A percentile compares a stretch with the other conserved stretches of the same genome.
These are phyloP conservation scores for Penicillium capsulatum DNA, from an alignment of 2,329 filamentous ascomycete genomes.

Conservation along the genomic window DNA sequence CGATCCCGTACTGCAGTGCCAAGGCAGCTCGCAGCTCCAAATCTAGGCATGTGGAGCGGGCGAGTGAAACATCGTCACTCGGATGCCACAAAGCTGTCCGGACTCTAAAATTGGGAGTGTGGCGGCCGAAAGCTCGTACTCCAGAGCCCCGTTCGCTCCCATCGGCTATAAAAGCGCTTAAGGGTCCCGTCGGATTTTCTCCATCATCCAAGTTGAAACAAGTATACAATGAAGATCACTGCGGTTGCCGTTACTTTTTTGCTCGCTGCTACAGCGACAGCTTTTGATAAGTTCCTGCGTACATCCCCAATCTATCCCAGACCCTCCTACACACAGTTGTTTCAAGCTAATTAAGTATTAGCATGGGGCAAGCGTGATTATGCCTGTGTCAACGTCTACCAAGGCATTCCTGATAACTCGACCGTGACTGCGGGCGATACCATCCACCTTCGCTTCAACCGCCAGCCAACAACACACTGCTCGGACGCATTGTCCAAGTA, in stretches of 20 bases:
- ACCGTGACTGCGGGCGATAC: constrained; percentile 25
- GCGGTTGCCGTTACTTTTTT: constrained; percentile 21
- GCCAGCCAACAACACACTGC: constrained; percentile 25
- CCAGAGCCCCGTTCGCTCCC: not conserved
- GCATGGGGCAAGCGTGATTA: constrained; percentile 36
- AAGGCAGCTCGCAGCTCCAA: constrained; percentile 10
- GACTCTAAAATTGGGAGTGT: no score
- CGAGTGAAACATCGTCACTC: constrained; percentile 20
- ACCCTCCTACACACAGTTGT: no score
- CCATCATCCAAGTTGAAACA: no score
- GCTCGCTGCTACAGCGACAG: constrained; percentile 25
- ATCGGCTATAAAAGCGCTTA: no score
- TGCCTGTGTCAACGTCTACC: constrained; percentile 31
- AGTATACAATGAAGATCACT: constrained; percentile 34
- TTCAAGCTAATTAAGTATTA: no score
- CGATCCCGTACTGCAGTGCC: constrained; percentile 14
- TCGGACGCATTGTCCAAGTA: constrained; percentile 17
- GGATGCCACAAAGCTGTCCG: not conserved
- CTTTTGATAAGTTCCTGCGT: constrained; percentile 33
- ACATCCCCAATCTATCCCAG: constrained; percentile 3
- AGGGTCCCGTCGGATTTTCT: no score
- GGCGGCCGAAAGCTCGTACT: no score
- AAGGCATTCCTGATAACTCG: constrained; percentile 31
- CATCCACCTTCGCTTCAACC: constrained; percentile 28
- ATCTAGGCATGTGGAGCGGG: constrained; percentile 12